Percentiles rank a stretch among this genome's conserved stretches.
Evolutionary conservation across 139 green algal genomes (phyloP).

Genomic region (Volvox africanus): DNA sequence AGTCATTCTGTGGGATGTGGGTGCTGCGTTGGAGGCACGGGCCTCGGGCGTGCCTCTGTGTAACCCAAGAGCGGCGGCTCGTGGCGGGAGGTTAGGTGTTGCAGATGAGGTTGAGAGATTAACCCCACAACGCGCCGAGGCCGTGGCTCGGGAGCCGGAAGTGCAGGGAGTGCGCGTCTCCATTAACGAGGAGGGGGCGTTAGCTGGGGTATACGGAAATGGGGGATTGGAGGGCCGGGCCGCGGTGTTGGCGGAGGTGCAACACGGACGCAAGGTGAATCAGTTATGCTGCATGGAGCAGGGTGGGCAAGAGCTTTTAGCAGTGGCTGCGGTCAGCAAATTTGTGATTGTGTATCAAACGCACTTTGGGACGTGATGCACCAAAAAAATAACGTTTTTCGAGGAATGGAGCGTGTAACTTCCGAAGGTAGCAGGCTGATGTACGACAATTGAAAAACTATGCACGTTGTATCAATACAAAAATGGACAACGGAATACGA

Average conservation of each 20-base stretch:
- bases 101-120: too few relatives aligned
- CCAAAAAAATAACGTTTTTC: too few relatives aligned
- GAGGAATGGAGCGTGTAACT: too few relatives aligned
- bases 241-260: conserved; percentile 36
- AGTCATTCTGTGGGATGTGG: conserved; percentile 39
- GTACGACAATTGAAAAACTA: too few relatives aligned
- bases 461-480: too few relatives aligned
- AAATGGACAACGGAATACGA: too few relatives aligned
- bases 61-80: background rate
- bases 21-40: background rate
- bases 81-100: too few relatives aligned
- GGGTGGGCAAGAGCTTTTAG: background rate
- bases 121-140: background rate
- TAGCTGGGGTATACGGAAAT: background rate
- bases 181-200: background rate
- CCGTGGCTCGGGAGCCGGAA: background rate
- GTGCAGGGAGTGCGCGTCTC: background rate
- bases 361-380: background rate
- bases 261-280: conserved; percentile 38
- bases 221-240: background rate
- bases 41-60: background rate
- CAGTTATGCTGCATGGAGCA: conserved; percentile 1
- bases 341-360: conserved; percentile 11
- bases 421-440: too few relatives aligned
- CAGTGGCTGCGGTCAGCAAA: conserved; percentile 42